Percentiles rank a stretch among this genome's conserved stretches.
These are phyloP conservation scores for Acephala macrosclerotiorum DNA, from an alignment of 2,329 filamentous ascomycete species.

Conservation along the genomic window DNA sequence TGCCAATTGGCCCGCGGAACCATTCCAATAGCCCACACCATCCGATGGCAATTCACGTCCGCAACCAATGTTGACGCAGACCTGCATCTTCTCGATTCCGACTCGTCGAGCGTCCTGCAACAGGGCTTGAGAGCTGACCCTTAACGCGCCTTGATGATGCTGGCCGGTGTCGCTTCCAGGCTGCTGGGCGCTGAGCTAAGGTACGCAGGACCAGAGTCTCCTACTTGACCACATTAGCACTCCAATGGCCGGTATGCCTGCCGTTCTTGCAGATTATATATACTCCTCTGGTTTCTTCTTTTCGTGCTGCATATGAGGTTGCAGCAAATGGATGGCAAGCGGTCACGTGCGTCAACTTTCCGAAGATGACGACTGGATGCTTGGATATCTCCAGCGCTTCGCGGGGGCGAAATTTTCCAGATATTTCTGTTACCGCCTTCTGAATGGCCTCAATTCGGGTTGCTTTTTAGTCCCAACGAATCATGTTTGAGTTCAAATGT, in stretches of 20 bases:
- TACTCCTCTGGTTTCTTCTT: not conserved
- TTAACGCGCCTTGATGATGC: constrained; percentile 6
- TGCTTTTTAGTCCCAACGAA: not conserved
- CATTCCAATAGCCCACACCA: constrained; percentile 1
- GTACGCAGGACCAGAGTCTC: constrained; percentile 3
- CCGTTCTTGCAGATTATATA: constrained; percentile 6
- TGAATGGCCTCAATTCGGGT: not conserved
- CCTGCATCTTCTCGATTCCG: not conserved
- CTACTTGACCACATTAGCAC: not conserved
- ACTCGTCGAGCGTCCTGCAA: constrained; percentile 3
- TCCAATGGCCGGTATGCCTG: not conserved
- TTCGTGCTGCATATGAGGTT: not conserved
- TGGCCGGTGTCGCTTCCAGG: constrained; percentile 12
- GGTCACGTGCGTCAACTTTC: not conserved
- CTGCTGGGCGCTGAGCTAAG: not conserved
- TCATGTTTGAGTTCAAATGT: not conserved
- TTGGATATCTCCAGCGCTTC: not conserved
- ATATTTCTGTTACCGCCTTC: not conserved
- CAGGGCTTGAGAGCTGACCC: constrained; percentile 5
- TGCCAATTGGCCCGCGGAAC: not conserved
- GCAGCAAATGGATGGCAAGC: constrained; percentile 1
- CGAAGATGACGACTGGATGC: not conserved
- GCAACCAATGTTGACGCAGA: constrained; percentile 10
- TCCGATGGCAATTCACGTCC: not conserved
- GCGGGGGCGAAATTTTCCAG: not conserved